Conservation (phyloP, 345 rosid genomes). For the Salix arbutifolia region DNA sequence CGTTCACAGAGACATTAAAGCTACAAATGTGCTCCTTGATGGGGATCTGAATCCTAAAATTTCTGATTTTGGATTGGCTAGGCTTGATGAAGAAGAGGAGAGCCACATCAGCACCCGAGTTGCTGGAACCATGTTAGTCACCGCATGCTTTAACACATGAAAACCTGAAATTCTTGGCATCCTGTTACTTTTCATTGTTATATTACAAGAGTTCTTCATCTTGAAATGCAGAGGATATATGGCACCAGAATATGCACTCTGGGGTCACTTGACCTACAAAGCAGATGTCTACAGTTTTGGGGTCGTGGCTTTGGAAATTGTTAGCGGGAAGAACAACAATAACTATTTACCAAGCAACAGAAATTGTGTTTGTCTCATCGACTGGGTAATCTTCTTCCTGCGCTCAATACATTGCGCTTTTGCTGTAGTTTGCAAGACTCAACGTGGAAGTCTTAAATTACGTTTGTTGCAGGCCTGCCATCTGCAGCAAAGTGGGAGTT, state of each 20-base stretch:
- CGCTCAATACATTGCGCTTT: neutral
- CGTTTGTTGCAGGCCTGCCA: slow-evolving; percentile 15
- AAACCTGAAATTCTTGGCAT: neutral
- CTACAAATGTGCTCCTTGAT: slow-evolving; percentile 31
- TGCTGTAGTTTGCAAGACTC: neutral
- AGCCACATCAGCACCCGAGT: slow-evolving; percentile 33
- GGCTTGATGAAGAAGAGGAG: slow-evolving; percentile 30
- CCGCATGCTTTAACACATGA: neutral
- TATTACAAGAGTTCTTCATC: neutral
- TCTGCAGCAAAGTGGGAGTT: slow-evolving; percentile 17
- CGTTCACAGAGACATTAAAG: slow-evolving; percentile 35
- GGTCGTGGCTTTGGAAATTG: slow-evolving; percentile 23
- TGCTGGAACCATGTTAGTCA: slow-evolving; percentile 28
- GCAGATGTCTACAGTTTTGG: slow-evolving; percentile 36
- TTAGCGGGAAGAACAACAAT: slow-evolving; percentile 22
- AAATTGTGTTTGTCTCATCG: slow-evolving; percentile 24
- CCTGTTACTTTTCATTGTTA: neutral
- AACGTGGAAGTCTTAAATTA: neutral
- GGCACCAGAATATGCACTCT: slow-evolving; percentile 34
- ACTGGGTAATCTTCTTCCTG: slow-evolving; percentile 20
- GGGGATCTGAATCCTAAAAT: slow-evolving; percentile 30
- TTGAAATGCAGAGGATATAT: slow-evolving; percentile 27
- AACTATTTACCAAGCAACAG: slow-evolving; percentile 14
- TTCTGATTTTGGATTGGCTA: slow-evolving; percentile 36
- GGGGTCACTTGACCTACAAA: slow-evolving; percentile 29